phyloP scores from a whole-genome alignment of 768 basidiomycete species.

The Tremella mesenterica region DNA sequence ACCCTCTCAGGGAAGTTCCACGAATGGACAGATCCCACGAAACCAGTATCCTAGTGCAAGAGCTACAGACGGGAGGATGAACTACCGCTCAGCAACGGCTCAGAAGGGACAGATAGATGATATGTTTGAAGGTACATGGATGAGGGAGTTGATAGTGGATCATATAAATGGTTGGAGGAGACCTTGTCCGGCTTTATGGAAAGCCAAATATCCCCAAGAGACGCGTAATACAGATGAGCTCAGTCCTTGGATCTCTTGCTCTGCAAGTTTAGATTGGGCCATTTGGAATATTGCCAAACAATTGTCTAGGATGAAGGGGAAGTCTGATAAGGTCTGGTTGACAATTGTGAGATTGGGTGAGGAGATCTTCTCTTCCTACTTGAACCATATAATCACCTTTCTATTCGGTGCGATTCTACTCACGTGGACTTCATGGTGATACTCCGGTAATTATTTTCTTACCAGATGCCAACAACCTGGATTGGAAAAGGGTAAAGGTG shows the following conservation, averaged over 20 bases:
- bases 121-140: background rate
- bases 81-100: background rate
- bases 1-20: no score
- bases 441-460: no score
- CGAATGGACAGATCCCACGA: no score
- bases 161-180: background rate
- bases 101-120: background rate
- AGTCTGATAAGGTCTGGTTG: background rate
- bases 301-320: background rate
- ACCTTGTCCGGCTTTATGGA: no score
- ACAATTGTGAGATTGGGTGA: background rate
- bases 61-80: no score
- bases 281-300: slow-evolving; percentile 4
- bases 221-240: background rate
- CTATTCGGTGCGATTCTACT: background rate
- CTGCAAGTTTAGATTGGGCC: slow-evolving; percentile 1
- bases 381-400: background rate
- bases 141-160: background rate
- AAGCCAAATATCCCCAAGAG: background rate
- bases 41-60: no score
- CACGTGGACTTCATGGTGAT: no score
- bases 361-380: background rate
- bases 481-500: no score
- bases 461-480: no score
- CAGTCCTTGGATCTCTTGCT: background rate